Evolutionary conservation across 2,329 filamentous ascomycete species (phyloP), one percentile per base, ranked within the genome.

Genomic region (Rhytidhysteron rufulum): DNA sequence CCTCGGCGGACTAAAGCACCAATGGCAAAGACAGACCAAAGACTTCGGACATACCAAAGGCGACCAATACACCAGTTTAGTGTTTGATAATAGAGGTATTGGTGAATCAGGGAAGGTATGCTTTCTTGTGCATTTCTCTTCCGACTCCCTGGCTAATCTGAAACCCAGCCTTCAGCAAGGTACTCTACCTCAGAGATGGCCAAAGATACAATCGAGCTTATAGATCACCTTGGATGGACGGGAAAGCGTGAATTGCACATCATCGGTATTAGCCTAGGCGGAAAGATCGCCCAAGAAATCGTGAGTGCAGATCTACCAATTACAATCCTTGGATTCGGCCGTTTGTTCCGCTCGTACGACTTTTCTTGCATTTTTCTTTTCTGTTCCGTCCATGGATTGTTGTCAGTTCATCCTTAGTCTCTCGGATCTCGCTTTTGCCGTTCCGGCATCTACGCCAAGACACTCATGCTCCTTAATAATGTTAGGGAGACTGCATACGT

Each of bases 241-340:
- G 48, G 74, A 58, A 53, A 72, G 53, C 67, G 74, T 70, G 60
- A 78, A 37, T 51, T 84, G 11, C 82, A 95, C 67, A 62, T 94
- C 38, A 72, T 86, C 24, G 89, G 88, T 41, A 81, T 91, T 49
- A 88, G 83, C 43, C 86, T 95, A 77, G 88, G 88, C 48, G 88
- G 89, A 56, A 95, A 95, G 89, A 91, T 95, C 54, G 80, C 86
- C 2, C 89, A 95, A 65, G 89, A 95, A 67, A 58, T 95, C 4
- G 77, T 74, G 62, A 55, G 66, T n/a, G n/a, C n/a, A n/a, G n/a
- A n/a, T n/a, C n/a, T n/a, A n/a, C n/a, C n/a, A n/a, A n/a, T n/a
- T n/a, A n/a, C n/a, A n/a, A n/a, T n/a, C n/a, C n/a, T n/a, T n/a
- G n/a, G n/a, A n/a, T n/a, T n/a, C n/a, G n/a, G n/a, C n/a, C n/a